Evolutionary conservation across 345 rosid species (phyloP).

Genomic region (Clarkia xantiana): DNA sequence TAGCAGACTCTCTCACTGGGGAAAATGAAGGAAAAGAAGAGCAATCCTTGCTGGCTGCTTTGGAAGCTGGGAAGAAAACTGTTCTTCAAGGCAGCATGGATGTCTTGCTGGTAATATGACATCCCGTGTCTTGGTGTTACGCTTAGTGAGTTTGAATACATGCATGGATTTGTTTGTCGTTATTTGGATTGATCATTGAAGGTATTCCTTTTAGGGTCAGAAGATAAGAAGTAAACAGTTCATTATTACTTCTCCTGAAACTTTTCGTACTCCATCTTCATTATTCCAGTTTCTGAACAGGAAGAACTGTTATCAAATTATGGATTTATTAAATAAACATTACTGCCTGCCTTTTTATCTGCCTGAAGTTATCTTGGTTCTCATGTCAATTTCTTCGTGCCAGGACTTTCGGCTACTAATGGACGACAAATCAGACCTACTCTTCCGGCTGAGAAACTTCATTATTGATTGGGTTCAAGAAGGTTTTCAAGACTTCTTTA

Average conservation of each 20-base stretch:
- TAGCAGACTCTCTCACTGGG: constrained; percentile 47
- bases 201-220: not conserved
- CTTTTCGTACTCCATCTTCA: not conserved
- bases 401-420: constrained; percentile 81
- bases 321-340: too few species aligned
- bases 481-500: constrained; percentile 87
- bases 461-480: constrained; percentile 72
- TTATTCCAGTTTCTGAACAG: too few species aligned
- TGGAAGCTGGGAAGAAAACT: constrained; percentile 61
- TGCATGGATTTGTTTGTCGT: too few species aligned
- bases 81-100: constrained; percentile 82
- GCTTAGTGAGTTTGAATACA: too few species aligned
- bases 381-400: constrained; percentile 10
- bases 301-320: too few species aligned
- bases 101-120: constrained; percentile 49
- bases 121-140: not conserved
- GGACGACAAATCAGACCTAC: constrained; percentile 46
- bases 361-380: too few species aligned
- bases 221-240: too few species aligned
- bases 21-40: constrained; percentile 52
- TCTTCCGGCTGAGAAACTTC: constrained; percentile 48
- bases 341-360: too few species aligned
- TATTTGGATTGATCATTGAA: too few species aligned
- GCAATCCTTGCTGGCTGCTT: constrained; percentile 39
- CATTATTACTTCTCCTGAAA: not conserved